These are phyloP conservation scores for Sclerotinia nivalis DNA, from an alignment of 2,329 filamentous ascomycete genomes.

Conservation along the genomic window DNA sequence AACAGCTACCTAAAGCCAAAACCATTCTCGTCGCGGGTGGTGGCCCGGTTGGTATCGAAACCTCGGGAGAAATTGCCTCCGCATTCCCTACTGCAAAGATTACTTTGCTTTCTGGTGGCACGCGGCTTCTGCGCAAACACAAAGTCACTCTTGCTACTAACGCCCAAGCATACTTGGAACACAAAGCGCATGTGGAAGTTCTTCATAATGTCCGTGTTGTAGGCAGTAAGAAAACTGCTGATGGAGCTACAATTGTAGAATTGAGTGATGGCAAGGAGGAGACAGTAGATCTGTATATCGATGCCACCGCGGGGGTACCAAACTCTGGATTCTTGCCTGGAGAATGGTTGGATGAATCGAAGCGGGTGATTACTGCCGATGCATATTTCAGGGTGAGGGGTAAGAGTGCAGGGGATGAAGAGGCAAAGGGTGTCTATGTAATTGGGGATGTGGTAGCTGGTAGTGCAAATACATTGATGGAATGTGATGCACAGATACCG, in stretches of 20 bases:
- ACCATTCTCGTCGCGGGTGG: constrained; percentile 49
- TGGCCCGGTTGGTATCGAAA: constrained; percentile 49
- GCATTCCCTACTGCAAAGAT: constrained; percentile 46
- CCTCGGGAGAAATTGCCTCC: constrained; percentile 49
- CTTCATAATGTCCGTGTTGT: constrained; percentile 46
- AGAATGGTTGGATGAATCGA: constrained; percentile 47
- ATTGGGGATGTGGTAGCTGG: constrained; percentile 48
- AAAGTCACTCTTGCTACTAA: constrained; percentile 44
- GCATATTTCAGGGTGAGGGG: constrained; percentile 47
- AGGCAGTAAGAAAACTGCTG: constrained; percentile 38
- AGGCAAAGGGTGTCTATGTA: constrained; percentile 45
- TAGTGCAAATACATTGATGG: constrained; percentile 45
- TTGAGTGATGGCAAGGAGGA: constrained; percentile 46
- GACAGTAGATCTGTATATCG: constrained; percentile 51
- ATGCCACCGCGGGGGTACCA: constrained; percentile 46
- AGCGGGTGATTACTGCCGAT: constrained; percentile 50
- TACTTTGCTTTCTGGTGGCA: constrained; percentile 46
- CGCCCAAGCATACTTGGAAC: constrained; percentile 46
- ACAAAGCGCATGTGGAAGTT: constrained; percentile 49
- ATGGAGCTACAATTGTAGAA: constrained; percentile 42
- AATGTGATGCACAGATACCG: constrained; percentile 46
- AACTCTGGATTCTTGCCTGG: constrained; percentile 50
- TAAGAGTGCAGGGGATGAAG: constrained; percentile 40
- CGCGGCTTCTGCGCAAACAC: constrained; percentile 46
- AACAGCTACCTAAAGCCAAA: constrained; percentile 44